Conservation (phyloP, 2,329 filamentous ascomycete species). For the Trichoderma polysporum region DNA sequence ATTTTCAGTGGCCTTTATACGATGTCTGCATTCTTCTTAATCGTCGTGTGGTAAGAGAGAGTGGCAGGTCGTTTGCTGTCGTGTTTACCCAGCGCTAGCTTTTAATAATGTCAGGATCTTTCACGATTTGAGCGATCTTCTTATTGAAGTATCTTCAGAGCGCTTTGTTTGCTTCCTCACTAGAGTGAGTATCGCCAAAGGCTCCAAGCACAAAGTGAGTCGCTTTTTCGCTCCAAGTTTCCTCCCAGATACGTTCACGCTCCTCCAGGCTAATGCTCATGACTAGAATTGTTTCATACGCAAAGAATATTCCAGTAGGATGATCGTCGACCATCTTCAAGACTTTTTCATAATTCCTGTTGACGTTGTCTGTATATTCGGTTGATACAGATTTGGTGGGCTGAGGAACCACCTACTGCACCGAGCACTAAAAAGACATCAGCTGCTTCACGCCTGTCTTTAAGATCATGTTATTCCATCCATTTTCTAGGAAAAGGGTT, state of each 20-base stretch:
- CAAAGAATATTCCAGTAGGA: neutral
- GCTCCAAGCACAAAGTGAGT: neutral
- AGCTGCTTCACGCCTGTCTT: neutral
- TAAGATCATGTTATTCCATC: neutral
- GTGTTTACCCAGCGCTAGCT: neutral
- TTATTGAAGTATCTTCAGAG: neutral
- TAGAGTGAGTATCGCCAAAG: neutral
- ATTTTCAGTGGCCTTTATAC: neutral
- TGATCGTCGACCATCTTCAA: neutral
- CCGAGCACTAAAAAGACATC: neutral
- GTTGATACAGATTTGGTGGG: neutral
- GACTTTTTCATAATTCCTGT: neutral
- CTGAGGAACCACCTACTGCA: neutral
- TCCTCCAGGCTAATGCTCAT: slow-evolving; percentile 1
- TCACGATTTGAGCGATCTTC: neutral
- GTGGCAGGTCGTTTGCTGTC: neutral
- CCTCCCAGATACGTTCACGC: neutral
- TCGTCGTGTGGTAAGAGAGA: neutral
- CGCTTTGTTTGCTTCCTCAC: neutral
- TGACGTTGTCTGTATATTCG: neutral
- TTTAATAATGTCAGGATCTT: neutral
- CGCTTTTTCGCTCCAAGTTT: neutral
- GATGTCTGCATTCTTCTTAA: slow-evolving; percentile 1
- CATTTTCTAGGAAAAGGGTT: neutral
- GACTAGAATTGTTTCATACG: neutral